These are phyloP conservation scores for Calocybe cyanea DNA, from an alignment of 768 basidiomycete genomes.

Conservation along the genomic window DNA sequence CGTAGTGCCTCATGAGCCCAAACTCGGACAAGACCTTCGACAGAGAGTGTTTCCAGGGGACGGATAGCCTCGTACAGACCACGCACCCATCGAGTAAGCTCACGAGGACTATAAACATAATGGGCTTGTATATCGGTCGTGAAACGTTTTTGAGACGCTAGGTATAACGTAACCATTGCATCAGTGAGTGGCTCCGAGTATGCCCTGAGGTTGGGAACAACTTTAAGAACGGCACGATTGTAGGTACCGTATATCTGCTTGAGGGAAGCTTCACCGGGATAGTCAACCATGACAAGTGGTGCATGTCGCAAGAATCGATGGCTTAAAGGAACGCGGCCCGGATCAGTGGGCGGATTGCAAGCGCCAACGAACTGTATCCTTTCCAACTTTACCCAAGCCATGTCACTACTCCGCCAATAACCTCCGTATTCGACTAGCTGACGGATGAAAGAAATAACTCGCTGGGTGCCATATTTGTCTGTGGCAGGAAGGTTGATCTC, in stretches of 20 bases:
- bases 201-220: constrained; percentile 87
- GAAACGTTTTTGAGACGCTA: constrained; percentile 90
- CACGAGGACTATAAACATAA: constrained; percentile 98
- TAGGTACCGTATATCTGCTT: constrained; percentile 99
- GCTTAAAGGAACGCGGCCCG: constrained; percentile 96
- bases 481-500: constrained; percentile 97
- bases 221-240: constrained; percentile 93
- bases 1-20: constrained; percentile 99
- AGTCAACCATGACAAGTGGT: constrained; percentile 98
- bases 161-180: constrained; percentile 96
- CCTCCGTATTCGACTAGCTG: constrained; percentile 94
- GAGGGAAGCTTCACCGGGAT: constrained; percentile 93
- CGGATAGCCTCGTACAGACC: constrained; percentile 97
- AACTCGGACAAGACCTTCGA: constrained; percentile 92
- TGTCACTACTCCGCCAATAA: constrained; percentile 91
- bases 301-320: constrained; percentile 98
- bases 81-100: constrained; percentile 95
- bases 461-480: constrained; percentile 98
- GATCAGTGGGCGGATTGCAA: constrained; percentile 98
- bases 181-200: constrained; percentile 94
- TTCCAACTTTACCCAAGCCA: constrained; percentile 96
- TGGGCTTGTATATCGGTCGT: constrained; percentile 98
- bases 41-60: constrained; percentile 87
- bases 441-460: constrained; percentile 97
- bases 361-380: constrained; percentile 99